These are phyloP conservation scores for Lactarius deliciosus DNA, from an alignment of 768 basidiomycete species.

Conservation along the genomic window DNA sequence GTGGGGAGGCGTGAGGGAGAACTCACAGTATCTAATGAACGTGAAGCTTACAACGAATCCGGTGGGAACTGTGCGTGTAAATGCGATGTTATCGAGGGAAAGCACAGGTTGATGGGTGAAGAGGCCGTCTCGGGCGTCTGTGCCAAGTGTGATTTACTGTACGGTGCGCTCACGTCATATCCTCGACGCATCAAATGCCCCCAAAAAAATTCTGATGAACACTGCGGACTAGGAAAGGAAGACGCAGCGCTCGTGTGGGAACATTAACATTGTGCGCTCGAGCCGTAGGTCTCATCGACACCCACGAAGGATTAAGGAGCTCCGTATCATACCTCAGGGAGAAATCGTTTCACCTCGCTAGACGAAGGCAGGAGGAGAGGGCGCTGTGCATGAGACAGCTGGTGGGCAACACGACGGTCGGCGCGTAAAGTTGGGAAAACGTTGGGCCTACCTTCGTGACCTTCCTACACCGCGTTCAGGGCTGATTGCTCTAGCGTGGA, in stretches of 20 bases:
- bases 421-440: neutral
- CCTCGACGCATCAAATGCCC: constrained; percentile 69
- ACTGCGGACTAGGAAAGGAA: constrained; percentile 36
- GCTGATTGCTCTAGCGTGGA: constrained; percentile 60
- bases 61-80: constrained; percentile 78
- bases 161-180: constrained; percentile 50
- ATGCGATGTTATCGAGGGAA: constrained; percentile 75
- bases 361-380: constrained; percentile 47
- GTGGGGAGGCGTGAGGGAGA: neutral
- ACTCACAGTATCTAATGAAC: constrained; percentile 54
- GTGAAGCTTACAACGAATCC: constrained; percentile 76
- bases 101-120: constrained; percentile 68
- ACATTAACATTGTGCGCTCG: constrained; percentile 74
- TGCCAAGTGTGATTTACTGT: constrained; percentile 50
- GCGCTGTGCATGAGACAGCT: constrained; percentile 47
- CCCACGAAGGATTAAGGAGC: constrained; percentile 29
- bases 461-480: constrained; percentile 65
- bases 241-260: constrained; percentile 65
- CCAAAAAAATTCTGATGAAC: constrained; percentile 85
- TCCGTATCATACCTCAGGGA: neutral
- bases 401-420: constrained; percentile 48
- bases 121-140: constrained; percentile 63
- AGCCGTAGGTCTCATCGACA: constrained; percentile 74
- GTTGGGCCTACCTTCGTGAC: constrained; percentile 66
- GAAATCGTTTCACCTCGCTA: neutral